Conservation (phyloP, 2,329 filamentous ascomycete genomes). For the Phyllosticta citribraziliensis region DNA sequence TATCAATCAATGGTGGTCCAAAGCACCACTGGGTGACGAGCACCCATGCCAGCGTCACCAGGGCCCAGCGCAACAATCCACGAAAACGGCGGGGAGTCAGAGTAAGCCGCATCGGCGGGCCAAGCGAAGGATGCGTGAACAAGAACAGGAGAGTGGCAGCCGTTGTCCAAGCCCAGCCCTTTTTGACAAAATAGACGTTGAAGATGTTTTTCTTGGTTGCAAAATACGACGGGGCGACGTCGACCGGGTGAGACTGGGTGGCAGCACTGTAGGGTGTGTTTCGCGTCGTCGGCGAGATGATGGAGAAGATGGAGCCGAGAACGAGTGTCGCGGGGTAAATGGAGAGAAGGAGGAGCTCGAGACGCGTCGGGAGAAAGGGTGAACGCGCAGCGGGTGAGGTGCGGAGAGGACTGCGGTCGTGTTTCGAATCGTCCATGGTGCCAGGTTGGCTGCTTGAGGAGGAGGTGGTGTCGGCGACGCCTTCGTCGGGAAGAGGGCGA, state of each 20-base stretch:
- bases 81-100: conserved; percentile 42
- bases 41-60: conserved; percentile 72
- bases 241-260: conserved; percentile 52
- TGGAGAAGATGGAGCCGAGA: conserved; percentile 71
- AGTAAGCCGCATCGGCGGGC: conserved; percentile 29
- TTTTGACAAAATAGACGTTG: conserved; percentile 89
- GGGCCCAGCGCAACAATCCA: conserved; percentile 57
- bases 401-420: conserved; percentile 10
- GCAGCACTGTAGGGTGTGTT: conserved; percentile 51
- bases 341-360: conserved; percentile 54
- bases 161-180: conserved; percentile 88
- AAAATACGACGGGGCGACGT: conserved; percentile 70
- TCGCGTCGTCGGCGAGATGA: conserved; percentile 61
- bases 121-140: conserved; percentile 53
- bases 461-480: neutral
- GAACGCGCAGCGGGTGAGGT: conserved; percentile 26
- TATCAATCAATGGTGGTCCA: conserved; percentile 80
- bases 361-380: conserved; percentile 59
- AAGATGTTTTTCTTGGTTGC: conserved; percentile 87
- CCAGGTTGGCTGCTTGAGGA: neutral
- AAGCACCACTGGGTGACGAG: conserved; percentile 96
- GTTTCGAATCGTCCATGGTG: conserved; percentile 1
- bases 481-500: neutral
- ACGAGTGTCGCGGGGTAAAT: conserved; percentile 71
- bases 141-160: conserved; percentile 62